These are phyloP conservation scores for Phytopythium aichiense DNA, from an alignment of 352 stramenopile genomes.

Conservation along the genomic window DNA sequence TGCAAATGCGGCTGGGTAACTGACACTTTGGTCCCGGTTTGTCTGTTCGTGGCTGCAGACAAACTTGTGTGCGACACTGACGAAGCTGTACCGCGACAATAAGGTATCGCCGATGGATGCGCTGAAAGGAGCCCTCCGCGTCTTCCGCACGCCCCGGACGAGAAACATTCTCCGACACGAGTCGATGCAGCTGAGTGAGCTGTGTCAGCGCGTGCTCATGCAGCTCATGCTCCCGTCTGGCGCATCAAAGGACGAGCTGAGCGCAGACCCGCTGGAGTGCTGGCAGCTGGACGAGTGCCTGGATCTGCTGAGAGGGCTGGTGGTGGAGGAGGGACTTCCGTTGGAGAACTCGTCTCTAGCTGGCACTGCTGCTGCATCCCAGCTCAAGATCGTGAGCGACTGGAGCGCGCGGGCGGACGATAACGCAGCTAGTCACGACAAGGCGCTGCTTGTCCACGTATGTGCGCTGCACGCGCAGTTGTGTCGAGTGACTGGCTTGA, in stretches of 20 bases:
- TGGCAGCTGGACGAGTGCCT: conserved; percentile 24
- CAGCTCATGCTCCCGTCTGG: conserved; percentile 6
- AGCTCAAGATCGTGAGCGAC: conserved; percentile 1
- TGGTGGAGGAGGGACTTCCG: conserved; percentile 15
- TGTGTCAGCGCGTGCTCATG: conserved; percentile 25
- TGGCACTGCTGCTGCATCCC: background rate
- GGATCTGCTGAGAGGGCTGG: conserved; percentile 12
- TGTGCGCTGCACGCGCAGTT: conserved; percentile 33
- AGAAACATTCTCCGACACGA: conserved; percentile 19
- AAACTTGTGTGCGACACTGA: conserved; percentile 19
- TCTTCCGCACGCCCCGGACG: conserved; percentile 25
- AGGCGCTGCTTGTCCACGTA: conserved; percentile 35
- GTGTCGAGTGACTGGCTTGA: conserved; percentile 19
- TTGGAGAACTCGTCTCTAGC: background rate
- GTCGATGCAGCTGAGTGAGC: conserved; percentile 15
- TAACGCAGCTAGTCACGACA: conserved; percentile 27
- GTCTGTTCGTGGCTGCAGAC: conserved; percentile 9
- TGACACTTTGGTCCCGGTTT: background rate
- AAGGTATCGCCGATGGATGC: conserved; percentile 16
- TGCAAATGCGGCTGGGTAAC: background rate
- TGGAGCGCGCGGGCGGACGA: background rate
- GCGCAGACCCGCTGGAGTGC: background rate
- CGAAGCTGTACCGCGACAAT: conserved; percentile 13
- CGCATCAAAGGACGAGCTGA: background rate
- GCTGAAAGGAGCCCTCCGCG: conserved; percentile 17